phyloP scores from a whole-genome alignment of 2,329 filamentous ascomycete species.

The Penicillium sp. region DNA sequence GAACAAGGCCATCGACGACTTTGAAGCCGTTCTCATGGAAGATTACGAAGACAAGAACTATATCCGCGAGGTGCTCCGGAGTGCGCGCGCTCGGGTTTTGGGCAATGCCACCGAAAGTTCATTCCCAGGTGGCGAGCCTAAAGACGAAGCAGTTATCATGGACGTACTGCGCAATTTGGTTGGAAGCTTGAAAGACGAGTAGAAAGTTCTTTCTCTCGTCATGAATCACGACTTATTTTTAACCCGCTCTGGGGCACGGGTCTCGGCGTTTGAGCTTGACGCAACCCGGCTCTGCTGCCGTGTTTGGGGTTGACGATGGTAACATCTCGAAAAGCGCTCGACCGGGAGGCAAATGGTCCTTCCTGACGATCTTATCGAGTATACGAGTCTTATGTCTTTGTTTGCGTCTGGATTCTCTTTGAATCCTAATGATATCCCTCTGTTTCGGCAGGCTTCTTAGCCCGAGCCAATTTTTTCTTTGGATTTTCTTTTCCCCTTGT shows the following conservation, averaged over 20 bases:
- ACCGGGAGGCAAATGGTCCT: slow-evolving; percentile 10
- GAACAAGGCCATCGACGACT: slow-evolving; percentile 46
- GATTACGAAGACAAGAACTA: slow-evolving; percentile 48
- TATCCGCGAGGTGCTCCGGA: slow-evolving; percentile 44
- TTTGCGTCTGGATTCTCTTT: slow-evolving; percentile 23
- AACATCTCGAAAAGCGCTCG: slow-evolving; percentile 1
- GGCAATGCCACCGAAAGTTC: slow-evolving; percentile 42
- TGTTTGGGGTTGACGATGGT: not conserved
- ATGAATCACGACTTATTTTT: slow-evolving; percentile 6
- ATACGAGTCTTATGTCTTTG: slow-evolving; percentile 26
- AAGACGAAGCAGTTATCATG: slow-evolving; percentile 44
- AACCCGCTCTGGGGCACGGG: slow-evolving; percentile 2
- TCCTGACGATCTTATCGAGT: slow-evolving; percentile 27
- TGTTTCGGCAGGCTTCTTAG: slow-evolving; percentile 20
- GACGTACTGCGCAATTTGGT: slow-evolving; percentile 42
- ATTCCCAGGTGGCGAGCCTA: slow-evolving; percentile 44
- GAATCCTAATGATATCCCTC: slow-evolving; percentile 32
- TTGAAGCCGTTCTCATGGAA: slow-evolving; percentile 45
- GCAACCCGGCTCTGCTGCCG: slow-evolving; percentile 2
- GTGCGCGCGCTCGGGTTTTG: slow-evolving; percentile 42
- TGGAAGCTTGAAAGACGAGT: slow-evolving; percentile 38
- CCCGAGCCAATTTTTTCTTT: slow-evolving; percentile 14
- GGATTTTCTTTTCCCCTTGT: slow-evolving; percentile 4
- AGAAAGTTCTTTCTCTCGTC: slow-evolving; percentile 9
- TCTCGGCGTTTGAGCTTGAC: slow-evolving; percentile 1